These are phyloP conservation scores for Phialocephala subalpina DNA, from an alignment of 2,329 filamentous ascomycete genomes.

Conservation along the genomic window DNA sequence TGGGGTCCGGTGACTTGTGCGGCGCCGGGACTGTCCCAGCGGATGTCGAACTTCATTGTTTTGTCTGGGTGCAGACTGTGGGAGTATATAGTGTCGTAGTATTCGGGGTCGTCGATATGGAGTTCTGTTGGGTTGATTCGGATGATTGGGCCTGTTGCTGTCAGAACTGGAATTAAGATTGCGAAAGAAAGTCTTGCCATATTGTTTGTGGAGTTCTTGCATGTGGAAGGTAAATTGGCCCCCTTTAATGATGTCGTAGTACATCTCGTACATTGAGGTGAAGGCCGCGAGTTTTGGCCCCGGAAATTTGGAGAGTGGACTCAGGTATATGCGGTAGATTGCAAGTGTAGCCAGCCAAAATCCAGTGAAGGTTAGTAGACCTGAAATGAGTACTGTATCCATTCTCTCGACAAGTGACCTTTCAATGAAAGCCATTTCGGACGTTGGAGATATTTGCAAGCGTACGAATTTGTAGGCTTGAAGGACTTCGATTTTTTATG, in stretches of 20 bases:
- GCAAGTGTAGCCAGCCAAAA: not conserved
- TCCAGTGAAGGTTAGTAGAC: no score
- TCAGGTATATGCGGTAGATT: slow-evolving; percentile 42
- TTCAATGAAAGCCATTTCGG: no score
- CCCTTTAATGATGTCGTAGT: not conserved
- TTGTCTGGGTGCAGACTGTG: not conserved
- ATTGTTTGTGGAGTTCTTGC: not conserved
- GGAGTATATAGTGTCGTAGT: slow-evolving; percentile 36
- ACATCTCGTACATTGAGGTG: slow-evolving; percentile 25
- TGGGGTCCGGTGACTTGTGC: slow-evolving; percentile 20
- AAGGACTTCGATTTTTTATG: no score
- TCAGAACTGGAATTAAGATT: not conserved
- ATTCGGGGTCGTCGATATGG: slow-evolving; percentile 40
- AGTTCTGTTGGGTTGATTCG: slow-evolving; percentile 40
- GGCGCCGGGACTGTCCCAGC: no score
- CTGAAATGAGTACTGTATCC: no score
- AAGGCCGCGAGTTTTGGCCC: slow-evolving; percentile 44
- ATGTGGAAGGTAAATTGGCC: not conserved
- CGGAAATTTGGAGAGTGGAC: slow-evolving; percentile 42
- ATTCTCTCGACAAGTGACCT: no score
- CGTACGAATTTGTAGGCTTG: no score
- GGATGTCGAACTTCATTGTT: no score
- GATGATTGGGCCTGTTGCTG: slow-evolving; percentile 36
- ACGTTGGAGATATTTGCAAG: no score
- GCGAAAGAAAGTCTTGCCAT: not conserved